Conservation (phyloP, 495 filamentous ascomycete species). For the Daldinia caldariorum region DNA sequence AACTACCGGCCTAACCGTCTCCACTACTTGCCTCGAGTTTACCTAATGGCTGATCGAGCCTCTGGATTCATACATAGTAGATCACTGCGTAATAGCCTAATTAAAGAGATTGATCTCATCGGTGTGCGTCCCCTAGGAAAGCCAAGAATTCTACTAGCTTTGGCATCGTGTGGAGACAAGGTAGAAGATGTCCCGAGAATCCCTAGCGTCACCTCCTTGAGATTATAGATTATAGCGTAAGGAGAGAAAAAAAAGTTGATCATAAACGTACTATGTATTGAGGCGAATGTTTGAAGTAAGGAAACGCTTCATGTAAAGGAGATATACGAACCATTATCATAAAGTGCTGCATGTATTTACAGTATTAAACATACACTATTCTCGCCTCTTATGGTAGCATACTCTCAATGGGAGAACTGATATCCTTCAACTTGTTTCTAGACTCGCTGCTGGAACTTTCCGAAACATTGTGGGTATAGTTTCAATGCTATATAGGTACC, state of each 20-base stretch:
- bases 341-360: neutral
- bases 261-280: neutral
- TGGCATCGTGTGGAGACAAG: neutral
- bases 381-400: neutral
- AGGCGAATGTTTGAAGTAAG: neutral
- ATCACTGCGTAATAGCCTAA: constrained; percentile 1
- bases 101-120: constrained; percentile 10
- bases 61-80: constrained; percentile 5
- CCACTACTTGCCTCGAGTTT: constrained; percentile 16
- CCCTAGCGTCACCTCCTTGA: neutral
- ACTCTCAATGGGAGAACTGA: neutral
- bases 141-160: neutral
- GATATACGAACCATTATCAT: neutral
- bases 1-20: constrained; percentile 15
- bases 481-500: neutral
- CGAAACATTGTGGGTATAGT: neutral
- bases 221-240: neutral
- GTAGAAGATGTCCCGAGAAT: neutral
- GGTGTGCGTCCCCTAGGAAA: neutral
- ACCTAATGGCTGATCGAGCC: neutral
- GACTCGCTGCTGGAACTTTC: neutral
- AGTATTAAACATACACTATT: no score
- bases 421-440: neutral
- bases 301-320: neutral
- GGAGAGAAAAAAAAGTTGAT: neutral